Percentiles rank a stretch among this genome's conserved stretches.
phyloP scores from a whole-genome alignment of 2,329 filamentous ascomycete species.

The Exophiala dermatitidis region DNA sequence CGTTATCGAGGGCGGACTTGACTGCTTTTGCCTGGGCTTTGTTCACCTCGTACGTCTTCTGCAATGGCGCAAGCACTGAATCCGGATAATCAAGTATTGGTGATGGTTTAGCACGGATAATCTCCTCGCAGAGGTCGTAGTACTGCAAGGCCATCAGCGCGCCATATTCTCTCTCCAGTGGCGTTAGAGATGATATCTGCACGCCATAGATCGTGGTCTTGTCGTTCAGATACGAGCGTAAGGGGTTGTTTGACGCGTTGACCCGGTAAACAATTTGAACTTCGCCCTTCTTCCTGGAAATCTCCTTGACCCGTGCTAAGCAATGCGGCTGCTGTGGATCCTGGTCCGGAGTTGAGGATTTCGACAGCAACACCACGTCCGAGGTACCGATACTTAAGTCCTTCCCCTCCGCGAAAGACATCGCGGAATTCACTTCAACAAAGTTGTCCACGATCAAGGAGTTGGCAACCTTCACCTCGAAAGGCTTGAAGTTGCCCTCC shows the following conservation, averaged over 20 bases:
- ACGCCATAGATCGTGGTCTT: slow-evolving; percentile 64
- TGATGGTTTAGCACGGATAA: slow-evolving; percentile 81
- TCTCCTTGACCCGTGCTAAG: slow-evolving; percentile 73
- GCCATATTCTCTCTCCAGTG: slow-evolving; percentile 90
- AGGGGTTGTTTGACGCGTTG: slow-evolving; percentile 54
- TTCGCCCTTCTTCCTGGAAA: slow-evolving; percentile 70
- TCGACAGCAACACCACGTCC: slow-evolving; percentile 82
- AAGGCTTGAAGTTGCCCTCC: slow-evolving; percentile 70
- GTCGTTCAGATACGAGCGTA: slow-evolving; percentile 60
- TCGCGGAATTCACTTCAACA: slow-evolving; percentile 78
- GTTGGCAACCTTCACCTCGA: slow-evolving; percentile 80
- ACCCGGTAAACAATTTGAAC: slow-evolving; percentile 83
- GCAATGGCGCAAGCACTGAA: slow-evolving; percentile 60
- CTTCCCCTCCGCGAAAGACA: slow-evolving; percentile 62
- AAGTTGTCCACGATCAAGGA: slow-evolving; percentile 88
- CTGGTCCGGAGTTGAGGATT: slow-evolving; percentile 60
- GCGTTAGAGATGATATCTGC: slow-evolving; percentile 87
- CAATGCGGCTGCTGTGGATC: slow-evolving; percentile 66
- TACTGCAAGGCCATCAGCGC: slow-evolving; percentile 85
- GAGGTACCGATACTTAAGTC: slow-evolving; percentile 71
- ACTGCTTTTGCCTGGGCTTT: slow-evolving; percentile 84
- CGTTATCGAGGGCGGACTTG: slow-evolving; percentile 85
- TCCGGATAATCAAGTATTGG: slow-evolving; percentile 76
- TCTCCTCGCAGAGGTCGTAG: slow-evolving; percentile 91
- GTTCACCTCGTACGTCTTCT: slow-evolving; percentile 76